A percentile compares a stretch with the other conserved stretches of the same genome.
These are phyloP conservation scores for Obelidium mucronatum DNA, from an alignment of 192 early-diverging fungal species.

Conservation along the genomic window DNA sequence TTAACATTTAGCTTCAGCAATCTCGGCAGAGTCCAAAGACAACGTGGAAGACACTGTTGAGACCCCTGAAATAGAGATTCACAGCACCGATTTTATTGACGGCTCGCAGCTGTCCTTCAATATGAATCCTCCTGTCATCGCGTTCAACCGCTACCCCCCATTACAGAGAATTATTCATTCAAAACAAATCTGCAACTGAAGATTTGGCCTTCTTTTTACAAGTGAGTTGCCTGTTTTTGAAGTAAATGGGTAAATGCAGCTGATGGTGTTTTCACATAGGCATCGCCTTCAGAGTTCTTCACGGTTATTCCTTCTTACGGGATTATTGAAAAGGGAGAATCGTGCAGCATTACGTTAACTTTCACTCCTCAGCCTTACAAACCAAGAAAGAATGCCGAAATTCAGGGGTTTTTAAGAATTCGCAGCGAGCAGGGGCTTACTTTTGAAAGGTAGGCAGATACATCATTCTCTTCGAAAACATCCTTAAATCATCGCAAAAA, in stretches of 20 bases:
- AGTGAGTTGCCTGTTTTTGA: constrained; percentile 21
- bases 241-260: no score
- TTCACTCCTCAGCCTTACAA: constrained; percentile 47
- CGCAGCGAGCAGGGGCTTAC: constrained; percentile 47
- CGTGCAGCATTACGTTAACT: constrained; percentile 34
- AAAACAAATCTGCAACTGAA: constrained; percentile 51
- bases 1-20: no score
- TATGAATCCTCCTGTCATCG: constrained; percentile 46
- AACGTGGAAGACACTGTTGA: no score
- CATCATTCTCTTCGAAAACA: neutral
- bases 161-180: constrained; percentile 44
- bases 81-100: constrained; percentile 29
- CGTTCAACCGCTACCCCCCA: constrained; percentile 54
- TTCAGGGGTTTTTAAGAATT: constrained; percentile 53
- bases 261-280: no score
- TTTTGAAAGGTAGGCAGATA: constrained; percentile 58
- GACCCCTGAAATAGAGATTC: no score
- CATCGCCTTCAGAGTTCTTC: constrained; percentile 51
- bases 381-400: constrained; percentile 43
- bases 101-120: constrained; percentile 48
- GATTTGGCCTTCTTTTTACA: constrained; percentile 49
- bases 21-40: no score
- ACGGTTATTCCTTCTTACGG: constrained; percentile 48
- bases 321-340: constrained; percentile 45
- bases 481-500: neutral